Evolutionary conservation across 305 asterid genomes (phyloP), one percentile per base, ranked within the genome.

Genomic region (Solanum aculeatissimum): DNA sequence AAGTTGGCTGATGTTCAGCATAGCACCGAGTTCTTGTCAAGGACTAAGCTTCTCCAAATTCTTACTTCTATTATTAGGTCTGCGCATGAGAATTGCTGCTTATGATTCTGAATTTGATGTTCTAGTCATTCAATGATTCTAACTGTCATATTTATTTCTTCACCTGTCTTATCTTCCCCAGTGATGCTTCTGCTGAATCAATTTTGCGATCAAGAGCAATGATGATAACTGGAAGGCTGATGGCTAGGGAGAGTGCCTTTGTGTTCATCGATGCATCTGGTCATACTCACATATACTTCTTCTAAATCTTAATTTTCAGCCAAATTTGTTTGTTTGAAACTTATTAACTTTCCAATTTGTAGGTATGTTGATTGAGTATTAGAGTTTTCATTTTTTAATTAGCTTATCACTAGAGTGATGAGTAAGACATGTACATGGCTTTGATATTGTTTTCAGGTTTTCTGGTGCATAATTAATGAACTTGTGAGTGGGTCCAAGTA

Each of bases 161-260:
- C 57, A 53, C 13, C 66, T 54, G 85, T 55, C 81, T 65, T 65
- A 80, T 47, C 58, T 84, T 68, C 60, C 69, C 38, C 83, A 95
- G 98, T 92, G 89, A 89, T 91, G 93, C 78, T 83, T 91, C 94
- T 70, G 88, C 97, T 55, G 98, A 94, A n/a, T 90, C 98, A 83
- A 89, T 92, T 72, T 89, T 94, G 87, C 92, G 98, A 91, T 94
- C 98, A 75, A 93, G 99, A 90, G 94, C 98, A 80, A 92, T 95
- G 97, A 88, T 91, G 96, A 93, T 94, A 88, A 89, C 93, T 78
- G 99, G 99, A 83, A 94, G 99, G 92, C 91, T 96, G 87, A 90
- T 96, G 86, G 94, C 98, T 80, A 93, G 88, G 87, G 97, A 92
- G 86, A 93, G 92, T 86, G 95, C 94, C 51, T 93, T 93, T 87